A percentile compares a stretch with the other conserved stretches of the same genome.
These are phyloP conservation scores for Sporothrix pseudoabietina DNA, from an alignment of 2,329 filamentous ascomycete species.

Conservation along the genomic window DNA sequence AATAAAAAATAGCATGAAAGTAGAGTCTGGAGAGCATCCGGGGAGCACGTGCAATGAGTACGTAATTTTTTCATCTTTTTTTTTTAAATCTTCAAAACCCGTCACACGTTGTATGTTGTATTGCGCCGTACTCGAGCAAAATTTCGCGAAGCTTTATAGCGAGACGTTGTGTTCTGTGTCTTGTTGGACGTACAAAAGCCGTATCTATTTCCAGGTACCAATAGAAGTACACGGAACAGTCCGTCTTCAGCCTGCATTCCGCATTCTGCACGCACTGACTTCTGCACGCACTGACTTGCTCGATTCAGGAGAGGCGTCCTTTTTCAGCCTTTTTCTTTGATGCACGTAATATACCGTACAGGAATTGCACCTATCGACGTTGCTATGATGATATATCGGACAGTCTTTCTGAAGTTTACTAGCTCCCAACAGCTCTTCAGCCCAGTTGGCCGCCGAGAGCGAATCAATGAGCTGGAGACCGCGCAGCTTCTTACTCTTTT, in stretches of 20 bases:
- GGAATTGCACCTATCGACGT: background rate
- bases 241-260: too few relatives aligned
- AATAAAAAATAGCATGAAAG: too few relatives aligned
- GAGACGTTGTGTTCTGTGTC: background rate
- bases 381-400: background rate
- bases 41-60: background rate
- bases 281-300: background rate
- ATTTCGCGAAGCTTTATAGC: background rate
- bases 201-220: background rate
- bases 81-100: background rate
- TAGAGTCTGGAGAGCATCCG: too few relatives aligned
- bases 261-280: too few relatives aligned
- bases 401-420: background rate
- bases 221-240: background rate
- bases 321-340: background rate
- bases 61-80: too few relatives aligned
- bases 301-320: background rate
- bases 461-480: background rate
- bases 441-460: background rate
- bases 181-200: background rate
- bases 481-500: slow-evolving; percentile 24
- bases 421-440: background rate
- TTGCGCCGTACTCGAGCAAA: background rate
- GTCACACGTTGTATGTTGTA: too few relatives aligned
- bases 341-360: background rate